A percentile compares a stretch with the other conserved stretches of the same genome.
These are phyloP conservation scores for Pythium vanterpoolii DNA, from an alignment of 352 stramenopile genomes.

Conservation along the genomic window DNA sequence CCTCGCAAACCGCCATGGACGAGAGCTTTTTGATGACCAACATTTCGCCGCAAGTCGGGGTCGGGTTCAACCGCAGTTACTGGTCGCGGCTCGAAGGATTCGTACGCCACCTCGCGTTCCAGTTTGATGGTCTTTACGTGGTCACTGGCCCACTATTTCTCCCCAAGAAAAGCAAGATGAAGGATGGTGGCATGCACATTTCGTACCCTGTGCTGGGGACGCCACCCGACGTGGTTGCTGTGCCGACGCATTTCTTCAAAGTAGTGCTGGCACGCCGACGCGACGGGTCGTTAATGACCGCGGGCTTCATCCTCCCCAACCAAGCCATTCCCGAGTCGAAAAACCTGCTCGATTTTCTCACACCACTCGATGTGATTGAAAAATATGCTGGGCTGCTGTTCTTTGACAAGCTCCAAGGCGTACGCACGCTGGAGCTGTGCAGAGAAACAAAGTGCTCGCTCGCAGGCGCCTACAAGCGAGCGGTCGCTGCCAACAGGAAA, in stretches of 20 bases:
- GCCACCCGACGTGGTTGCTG: conserved; percentile 81
- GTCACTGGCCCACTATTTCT: conserved; percentile 94
- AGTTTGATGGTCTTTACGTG: conserved; percentile 85
- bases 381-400: conserved; percentile 91
- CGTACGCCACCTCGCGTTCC: conserved; percentile 72
- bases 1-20: conserved; percentile 78
- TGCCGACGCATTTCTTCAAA: conserved; percentile 98
- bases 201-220: conserved; percentile 81
- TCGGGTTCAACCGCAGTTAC: conserved; percentile 87
- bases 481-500: conserved; percentile 17
- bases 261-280: conserved; percentile 75
- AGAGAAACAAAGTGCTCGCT: conserved; percentile 64
- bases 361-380: conserved; percentile 90
- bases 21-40: conserved; percentile 97
- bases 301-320: conserved; percentile 95
- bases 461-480: conserved; percentile 41
- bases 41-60: conserved; percentile 90
- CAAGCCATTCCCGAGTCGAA: conserved; percentile 70
- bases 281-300: conserved; percentile 65
- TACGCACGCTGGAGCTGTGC: conserved; percentile 57
- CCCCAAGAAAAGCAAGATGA: conserved; percentile 74
- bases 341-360: conserved; percentile 82
- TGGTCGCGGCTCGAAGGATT: conserved; percentile 87
- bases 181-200: conserved; percentile 54
- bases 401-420: conserved; percentile 80